Base-by-base conservation (phyloP, 148 eudicot species). In the Rheum nobile region DNA sequence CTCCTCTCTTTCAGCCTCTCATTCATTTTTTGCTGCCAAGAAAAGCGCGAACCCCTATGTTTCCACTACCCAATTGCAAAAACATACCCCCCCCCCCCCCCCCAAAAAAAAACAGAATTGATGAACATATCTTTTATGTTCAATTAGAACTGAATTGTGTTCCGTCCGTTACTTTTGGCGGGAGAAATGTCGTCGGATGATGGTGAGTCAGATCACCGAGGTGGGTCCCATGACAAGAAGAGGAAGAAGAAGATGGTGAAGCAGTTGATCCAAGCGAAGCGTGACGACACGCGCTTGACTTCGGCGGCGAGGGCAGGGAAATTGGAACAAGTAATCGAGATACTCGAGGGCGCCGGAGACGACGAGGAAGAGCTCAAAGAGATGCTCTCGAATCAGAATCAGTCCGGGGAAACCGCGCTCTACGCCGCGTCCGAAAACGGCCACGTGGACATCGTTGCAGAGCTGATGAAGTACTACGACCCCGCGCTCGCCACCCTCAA, bases 351-450 rank as follows among this genome's bases (percentile, higher is more conserved):
- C 43, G 73, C 6, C 29, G 46, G 12, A 32, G 41, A 32, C n/a
- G 86, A 69, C n/a, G 86, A 72, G 9, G 88, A 72, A 31, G 82
- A 74, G 10, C 83, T 77, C 63, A 72, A 84, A 63, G 83, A 84
- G 28, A 57, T 83, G 74, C 69, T 87, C 37, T 77, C 83, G 12
- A 84, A 75, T 81, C 85, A 76, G 67, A 87, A 87, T 22, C 86
- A 80, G 78, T 77, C 88, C 0, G 90, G 90, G 1, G 90, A 87
- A 65, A 87, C 87, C 14, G 80, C 83, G 16, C 88, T 87, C 46
- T 87, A 82, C 52, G 86, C 79, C 13, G 87, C 90, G 55, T 73
- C 86, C 26, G 87, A 87, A 42, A 77, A 50, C 41, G 84, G 90
- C 21, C 61, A 74, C 63, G 80, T 84, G 52, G 83, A 82, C 44